phyloP scores from a whole-genome alignment of 2,329 filamentous ascomycete genomes.

The Chaetothyriales sp. region DNA sequence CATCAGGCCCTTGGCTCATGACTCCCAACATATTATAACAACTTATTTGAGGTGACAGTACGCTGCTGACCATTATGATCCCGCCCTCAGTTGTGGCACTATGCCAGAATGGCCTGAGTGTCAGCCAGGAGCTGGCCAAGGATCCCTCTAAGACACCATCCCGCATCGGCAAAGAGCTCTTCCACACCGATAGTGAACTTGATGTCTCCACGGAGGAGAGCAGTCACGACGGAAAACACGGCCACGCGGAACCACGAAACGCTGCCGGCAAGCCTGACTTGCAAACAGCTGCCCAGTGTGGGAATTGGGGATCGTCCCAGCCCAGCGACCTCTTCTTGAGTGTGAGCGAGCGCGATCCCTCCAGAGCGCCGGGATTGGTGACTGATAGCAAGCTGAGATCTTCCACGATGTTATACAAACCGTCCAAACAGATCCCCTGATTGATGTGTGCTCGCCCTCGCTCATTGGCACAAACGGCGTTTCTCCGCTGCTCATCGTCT shows the following conservation, averaged over 20 bases:
- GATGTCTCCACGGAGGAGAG: conserved; percentile 5
- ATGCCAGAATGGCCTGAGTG: conserved; percentile 38
- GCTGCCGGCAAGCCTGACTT: conserved; percentile 26
- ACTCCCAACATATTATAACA: background rate
- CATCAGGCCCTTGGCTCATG: background rate
- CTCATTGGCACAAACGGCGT: conserved; percentile 48
- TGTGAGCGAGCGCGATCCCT: conserved; percentile 23
- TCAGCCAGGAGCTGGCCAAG: conserved; percentile 42
- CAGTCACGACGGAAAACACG: conserved; percentile 17
- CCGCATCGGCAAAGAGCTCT: conserved; percentile 43
- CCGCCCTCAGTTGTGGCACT: conserved; percentile 34
- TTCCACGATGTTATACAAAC: conserved; percentile 47
- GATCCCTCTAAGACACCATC: conserved; percentile 39
- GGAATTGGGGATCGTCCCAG: conserved; percentile 47
- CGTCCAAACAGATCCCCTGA: conserved; percentile 26
- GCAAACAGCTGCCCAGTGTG: conserved; percentile 43
- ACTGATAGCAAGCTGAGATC: conserved; percentile 27
- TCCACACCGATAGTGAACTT: conserved; percentile 23
- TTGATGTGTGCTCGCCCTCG: conserved; percentile 40
- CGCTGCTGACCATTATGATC: conserved; percentile 5
- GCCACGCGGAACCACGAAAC: conserved; percentile 13
- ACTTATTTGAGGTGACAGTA: background rate
- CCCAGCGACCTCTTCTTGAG: conserved; percentile 55
- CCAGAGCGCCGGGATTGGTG: background rate
- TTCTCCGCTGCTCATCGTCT: conserved; percentile 54